phyloP scores from a whole-genome alignment of 768 basidiomycete genomes.

The Kwoniella sp. region DNA sequence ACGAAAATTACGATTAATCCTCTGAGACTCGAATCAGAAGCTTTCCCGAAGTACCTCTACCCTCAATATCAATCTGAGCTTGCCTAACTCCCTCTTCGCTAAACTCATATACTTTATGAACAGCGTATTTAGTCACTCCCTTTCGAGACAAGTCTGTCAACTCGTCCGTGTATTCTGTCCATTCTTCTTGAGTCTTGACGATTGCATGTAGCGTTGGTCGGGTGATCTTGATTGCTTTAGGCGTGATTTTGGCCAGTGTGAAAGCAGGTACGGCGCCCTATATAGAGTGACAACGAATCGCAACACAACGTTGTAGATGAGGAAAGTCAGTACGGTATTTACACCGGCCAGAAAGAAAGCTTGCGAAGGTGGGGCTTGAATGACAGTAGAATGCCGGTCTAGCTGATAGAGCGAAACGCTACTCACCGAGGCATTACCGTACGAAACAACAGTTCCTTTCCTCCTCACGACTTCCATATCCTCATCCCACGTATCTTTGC shows the following conservation, averaged over 20 bases:
- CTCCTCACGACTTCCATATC: conserved; percentile 78
- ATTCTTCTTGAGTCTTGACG: conserved; percentile 72
- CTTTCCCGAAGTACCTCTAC: conserved; percentile 82
- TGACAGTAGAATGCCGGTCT: too few species aligned
- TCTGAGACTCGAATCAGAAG: conserved; percentile 70
- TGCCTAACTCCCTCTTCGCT: conserved; percentile 73
- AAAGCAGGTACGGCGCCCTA: conserved; percentile 67
- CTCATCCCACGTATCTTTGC: conserved; percentile 87
- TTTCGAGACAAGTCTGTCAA: conserved; percentile 66
- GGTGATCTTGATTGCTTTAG: conserved; percentile 73
- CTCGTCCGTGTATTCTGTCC: conserved; percentile 65
- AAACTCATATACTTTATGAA: conserved; percentile 81
- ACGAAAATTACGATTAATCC: too few species aligned
- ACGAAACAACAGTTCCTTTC: conserved; percentile 85
- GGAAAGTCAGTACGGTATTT: too few species aligned
- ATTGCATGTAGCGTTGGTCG: conserved; percentile 69
- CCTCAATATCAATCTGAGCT: conserved; percentile 75
- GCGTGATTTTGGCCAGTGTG: conserved; percentile 68
- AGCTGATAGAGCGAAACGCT: too few species aligned
- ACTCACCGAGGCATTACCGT: conserved; percentile 79
- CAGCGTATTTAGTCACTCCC: conserved; percentile 63
- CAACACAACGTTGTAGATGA: not conserved
- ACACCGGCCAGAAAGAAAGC: too few species aligned
- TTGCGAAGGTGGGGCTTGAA: too few species aligned
- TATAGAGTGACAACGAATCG: too few species aligned